A percentile compares a stretch with the other conserved stretches of the same genome.
Conservation (phyloP, 441 rosid genomes). For the Arabidopsis hybrid region DNA sequence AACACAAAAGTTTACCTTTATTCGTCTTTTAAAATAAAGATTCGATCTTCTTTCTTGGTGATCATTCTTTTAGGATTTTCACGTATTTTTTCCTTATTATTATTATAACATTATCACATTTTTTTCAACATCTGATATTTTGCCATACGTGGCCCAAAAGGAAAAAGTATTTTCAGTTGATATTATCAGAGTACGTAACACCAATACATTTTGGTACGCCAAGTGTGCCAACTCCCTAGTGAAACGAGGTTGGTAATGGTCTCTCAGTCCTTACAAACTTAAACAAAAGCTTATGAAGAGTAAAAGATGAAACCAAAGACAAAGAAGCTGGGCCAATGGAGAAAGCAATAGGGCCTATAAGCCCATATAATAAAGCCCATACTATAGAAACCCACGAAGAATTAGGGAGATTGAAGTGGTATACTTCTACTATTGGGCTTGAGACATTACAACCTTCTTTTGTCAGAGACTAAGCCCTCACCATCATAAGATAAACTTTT, state of each 20-base stretch:
- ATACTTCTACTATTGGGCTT: neutral
- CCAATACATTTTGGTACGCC: neutral
- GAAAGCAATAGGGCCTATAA: neutral
- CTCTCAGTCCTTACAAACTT: too few species aligned
- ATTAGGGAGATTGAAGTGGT: neutral
- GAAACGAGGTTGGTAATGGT: neutral
- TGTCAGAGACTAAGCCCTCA: neutral
- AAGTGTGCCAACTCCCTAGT: neutral
- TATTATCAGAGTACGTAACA: neutral
- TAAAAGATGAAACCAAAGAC: neutral
- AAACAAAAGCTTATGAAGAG: too few species aligned
- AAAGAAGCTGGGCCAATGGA: neutral
- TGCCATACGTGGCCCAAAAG: neutral
- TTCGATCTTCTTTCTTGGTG: conserved; percentile 4
- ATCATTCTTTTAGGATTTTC: neutral
- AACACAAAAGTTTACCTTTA: conserved; percentile 35
- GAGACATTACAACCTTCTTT: neutral
- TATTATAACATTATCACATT: too few species aligned
- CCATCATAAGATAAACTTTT: neutral
- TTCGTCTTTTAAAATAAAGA: conserved; percentile 20
- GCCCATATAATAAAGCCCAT: neutral
- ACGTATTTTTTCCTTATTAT: neutral
- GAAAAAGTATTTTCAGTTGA: neutral
- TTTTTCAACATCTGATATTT: neutral
- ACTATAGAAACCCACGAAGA: neutral